These are phyloP conservation scores for Tolypocladium endophyticum DNA, from an alignment of 2,329 filamentous ascomycete species.

Conservation along the genomic window DNA sequence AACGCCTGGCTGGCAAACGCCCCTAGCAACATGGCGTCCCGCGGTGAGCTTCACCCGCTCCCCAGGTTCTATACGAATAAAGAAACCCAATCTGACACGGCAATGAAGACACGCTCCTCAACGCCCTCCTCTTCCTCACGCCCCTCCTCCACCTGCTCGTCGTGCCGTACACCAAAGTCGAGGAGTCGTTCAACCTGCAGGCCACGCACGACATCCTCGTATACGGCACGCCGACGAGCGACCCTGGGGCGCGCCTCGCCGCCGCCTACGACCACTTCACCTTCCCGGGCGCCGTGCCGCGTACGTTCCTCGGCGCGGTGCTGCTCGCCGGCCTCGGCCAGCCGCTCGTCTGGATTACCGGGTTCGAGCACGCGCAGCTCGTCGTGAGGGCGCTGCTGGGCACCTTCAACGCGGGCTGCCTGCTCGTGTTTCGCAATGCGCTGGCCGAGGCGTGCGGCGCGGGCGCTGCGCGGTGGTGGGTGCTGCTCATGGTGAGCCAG, in stretches of 20 bases:
- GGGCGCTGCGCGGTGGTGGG: conserved; percentile 66
- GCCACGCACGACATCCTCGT: conserved; percentile 81
- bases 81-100: neutral
- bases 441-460: conserved; percentile 59
- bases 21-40: conserved; percentile 10
- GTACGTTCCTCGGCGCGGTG: conserved; percentile 78
- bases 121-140: conserved; percentile 36
- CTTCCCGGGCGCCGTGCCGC: conserved; percentile 84
- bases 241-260: conserved; percentile 34
- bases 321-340: conserved; percentile 63
- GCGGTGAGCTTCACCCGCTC: conserved; percentile 5
- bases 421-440: conserved; percentile 55
- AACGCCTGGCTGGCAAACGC: neutral
- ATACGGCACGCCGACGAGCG: conserved; percentile 59
- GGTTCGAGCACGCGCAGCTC: conserved; percentile 45
- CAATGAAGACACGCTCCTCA: conserved; percentile 12
- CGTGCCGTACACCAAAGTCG: conserved; percentile 91
- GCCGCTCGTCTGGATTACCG: conserved; percentile 49
- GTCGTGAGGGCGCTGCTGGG: conserved; percentile 70
- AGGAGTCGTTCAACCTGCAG: conserved; percentile 97
- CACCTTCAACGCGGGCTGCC: conserved; percentile 57
- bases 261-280: conserved; percentile 75
- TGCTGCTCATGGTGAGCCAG: conserved; percentile 67
- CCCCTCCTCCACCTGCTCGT: conserved; percentile 59
- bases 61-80: neutral